Percentiles rank a stretch among this genome's conserved stretches.
These are phyloP conservation scores for Mycosphaerelloides madeirae DNA, from an alignment of 2,329 filamentous ascomycete genomes.

Conservation along the genomic window DNA sequence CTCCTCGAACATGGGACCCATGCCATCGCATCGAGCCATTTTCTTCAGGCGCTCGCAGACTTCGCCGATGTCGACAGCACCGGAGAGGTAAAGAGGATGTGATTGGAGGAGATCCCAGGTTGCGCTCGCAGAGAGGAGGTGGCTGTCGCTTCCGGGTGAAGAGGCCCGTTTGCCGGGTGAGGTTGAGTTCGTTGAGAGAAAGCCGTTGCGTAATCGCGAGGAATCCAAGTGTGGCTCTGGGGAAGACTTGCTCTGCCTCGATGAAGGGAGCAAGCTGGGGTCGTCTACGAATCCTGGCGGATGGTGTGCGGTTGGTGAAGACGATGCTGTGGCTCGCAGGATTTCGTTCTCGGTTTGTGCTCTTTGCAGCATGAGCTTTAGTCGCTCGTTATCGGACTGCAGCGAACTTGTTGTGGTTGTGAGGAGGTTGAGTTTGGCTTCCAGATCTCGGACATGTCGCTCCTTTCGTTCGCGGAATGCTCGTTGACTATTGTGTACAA, in stretches of 20 bases:
- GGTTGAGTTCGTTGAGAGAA: conserved; percentile 17
- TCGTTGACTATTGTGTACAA: conserved; percentile 59
- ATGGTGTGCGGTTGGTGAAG: conserved; percentile 42
- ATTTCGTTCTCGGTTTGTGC: conserved; percentile 90
- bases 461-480: conserved; percentile 96
- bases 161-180: conserved; percentile 11
- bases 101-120: conserved; percentile 87
- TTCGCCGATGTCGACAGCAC: conserved; percentile 73
- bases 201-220: conserved; percentile 16
- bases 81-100: conserved; percentile 70
- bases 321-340: conserved; percentile 67
- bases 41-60: conserved; percentile 75
- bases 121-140: conserved; percentile 66
- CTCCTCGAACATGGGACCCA: conserved; percentile 82
- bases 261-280: conserved; percentile 20
- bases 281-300: conserved; percentile 35
- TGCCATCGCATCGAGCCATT: conserved; percentile 75
- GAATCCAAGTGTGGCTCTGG: conserved; percentile 16
- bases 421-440: conserved; percentile 73
- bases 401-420: conserved; percentile 69
- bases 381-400: conserved; percentile 75
- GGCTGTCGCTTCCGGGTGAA: conserved; percentile 39
- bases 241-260: conserved; percentile 14
- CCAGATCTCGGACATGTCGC: conserved; percentile 86
- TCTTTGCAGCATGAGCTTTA: conserved; percentile 79